These are phyloP conservation scores for Fusarium albosuccineum DNA, from an alignment of 2,329 filamentous ascomycete species.

Conservation along the genomic window DNA sequence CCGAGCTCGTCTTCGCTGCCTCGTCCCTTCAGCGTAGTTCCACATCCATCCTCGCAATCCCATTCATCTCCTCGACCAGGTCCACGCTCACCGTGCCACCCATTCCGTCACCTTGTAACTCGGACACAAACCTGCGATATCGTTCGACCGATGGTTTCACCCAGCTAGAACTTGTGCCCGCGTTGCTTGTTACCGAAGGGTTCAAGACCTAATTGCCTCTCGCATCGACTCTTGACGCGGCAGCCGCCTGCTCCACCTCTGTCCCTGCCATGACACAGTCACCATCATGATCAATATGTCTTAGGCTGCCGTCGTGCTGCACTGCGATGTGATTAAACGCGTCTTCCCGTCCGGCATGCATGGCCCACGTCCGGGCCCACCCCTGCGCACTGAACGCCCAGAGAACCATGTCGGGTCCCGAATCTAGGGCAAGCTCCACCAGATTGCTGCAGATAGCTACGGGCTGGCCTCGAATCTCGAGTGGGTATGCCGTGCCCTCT, in stretches of 20 bases:
- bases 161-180: slow-evolving; percentile 9
- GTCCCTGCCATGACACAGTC: slow-evolving; percentile 49
- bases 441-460: slow-evolving; percentile 50
- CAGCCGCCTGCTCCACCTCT: slow-evolving; percentile 11
- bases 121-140: slow-evolving; percentile 31
- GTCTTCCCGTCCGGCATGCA: slow-evolving; percentile 43
- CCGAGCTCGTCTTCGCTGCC: slow-evolving; percentile 5
- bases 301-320: slow-evolving; percentile 51
- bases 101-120: slow-evolving; percentile 31
- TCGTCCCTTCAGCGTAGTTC: slow-evolving; percentile 48
- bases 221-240: slow-evolving; percentile 14
- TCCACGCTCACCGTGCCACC: slow-evolving; percentile 46
- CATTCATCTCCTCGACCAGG: slow-evolving; percentile 53
- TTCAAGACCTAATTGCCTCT: slow-evolving; percentile 15
- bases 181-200: slow-evolving; percentile 16
- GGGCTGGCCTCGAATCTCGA: slow-evolving; percentile 49
- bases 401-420: slow-evolving; percentile 51
- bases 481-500: slow-evolving; percentile 41
- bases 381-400: slow-evolving; percentile 54
- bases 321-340: slow-evolving; percentile 37
- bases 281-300: slow-evolving; percentile 48
- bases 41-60: slow-evolving; percentile 55
- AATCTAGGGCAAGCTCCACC: slow-evolving; percentile 51
- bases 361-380: slow-evolving; percentile 50
- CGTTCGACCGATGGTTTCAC: slow-evolving; percentile 21